Percentiles rank a stretch among this genome's conserved stretches.
Evolutionary conservation across 83 land plant species (phyloP).

Genomic region (Thuja plicata): DNA sequence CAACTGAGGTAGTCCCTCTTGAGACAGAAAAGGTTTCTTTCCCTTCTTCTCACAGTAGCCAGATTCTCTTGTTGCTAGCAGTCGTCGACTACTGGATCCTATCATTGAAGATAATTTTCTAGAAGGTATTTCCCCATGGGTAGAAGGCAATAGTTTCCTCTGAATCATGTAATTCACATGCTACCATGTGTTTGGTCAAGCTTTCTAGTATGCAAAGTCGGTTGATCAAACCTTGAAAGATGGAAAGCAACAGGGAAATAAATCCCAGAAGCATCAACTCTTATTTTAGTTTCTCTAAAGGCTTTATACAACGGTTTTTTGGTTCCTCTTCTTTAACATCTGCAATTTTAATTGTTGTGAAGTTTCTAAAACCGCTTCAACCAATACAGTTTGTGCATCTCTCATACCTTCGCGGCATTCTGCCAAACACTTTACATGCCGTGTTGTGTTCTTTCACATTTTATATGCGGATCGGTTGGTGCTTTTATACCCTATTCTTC

Average conservation of each 20-base stretch:
- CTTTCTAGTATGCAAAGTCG: conserved; percentile 31
- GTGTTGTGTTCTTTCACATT: no score
- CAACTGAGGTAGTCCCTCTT: no score
- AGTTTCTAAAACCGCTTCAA: no score
- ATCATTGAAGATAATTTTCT: not conserved
- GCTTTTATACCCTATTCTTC: no score
- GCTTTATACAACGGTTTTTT: conserved; percentile 48
- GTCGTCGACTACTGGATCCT: conserved; percentile 4
- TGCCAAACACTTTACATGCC: no score
- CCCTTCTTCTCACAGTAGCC: conserved; percentile 9
- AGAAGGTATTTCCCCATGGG: not conserved
- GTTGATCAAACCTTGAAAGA: conserved; percentile 31
- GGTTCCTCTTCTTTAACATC: conserved; percentile 39
- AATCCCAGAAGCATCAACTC: conserved; percentile 75
- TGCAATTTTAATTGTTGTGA: no score
- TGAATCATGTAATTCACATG: conserved; percentile 21
- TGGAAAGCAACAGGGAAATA: conserved; percentile 59
- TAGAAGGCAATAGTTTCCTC: not conserved
- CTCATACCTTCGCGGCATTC: no score
- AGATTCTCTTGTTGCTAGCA: not conserved
- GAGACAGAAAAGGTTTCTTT: no score
- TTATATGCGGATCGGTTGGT: no score
- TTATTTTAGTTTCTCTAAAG: conserved; percentile 51
- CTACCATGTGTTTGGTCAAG: conserved; percentile 23
- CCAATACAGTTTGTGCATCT: no score